Base-by-base conservation (phyloP, 257 asterid species). In the Verbena officinalis region DNA sequence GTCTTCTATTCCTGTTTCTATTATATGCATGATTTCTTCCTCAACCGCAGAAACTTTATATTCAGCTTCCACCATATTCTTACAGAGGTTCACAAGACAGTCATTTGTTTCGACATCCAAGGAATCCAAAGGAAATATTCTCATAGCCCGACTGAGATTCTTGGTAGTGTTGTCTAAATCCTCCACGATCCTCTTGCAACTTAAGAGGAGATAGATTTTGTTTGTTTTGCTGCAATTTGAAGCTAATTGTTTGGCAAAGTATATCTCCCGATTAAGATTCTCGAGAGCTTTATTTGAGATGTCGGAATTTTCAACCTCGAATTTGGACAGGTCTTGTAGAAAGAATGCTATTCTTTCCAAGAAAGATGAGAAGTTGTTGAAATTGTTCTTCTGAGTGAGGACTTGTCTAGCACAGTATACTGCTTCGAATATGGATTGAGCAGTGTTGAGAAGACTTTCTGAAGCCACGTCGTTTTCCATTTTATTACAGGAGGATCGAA, bases 171-270 rank as follows among this genome's bases (percentile, higher is more conserved):
- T 44, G 53, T 72, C 79, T 36, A 81, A 39, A 3, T 61, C 58
- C 59, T 78, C 73, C 7, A 54, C 68, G 40, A 77, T 77, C 44
- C 64, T 69, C 73, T 46, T 66, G 59, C 77, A 75, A 49, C 71
- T 81, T 34, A 81, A 23, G 38, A 77, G 64, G 69, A 77, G 86
- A 71, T 81, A 75, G n/a, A 81, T 60, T 65, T 43, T 75, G 65
- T 75, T 81, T 4, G 75, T 67, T 1, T 48, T 52, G 55, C 56
- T 57, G 75, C 83, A 81, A 13, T 68, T 69, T 16, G 39, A 36
- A 24, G 55, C 59, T 34, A 81, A 39, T 23, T 69, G 64, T 66
- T 75, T 77, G 1, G 77, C 73, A 39, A 31, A 54, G 9, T 61
- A 39, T 19, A 81, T 56, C 77, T 78, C 86, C 59, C 3, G 6